A percentile compares a stretch with the other conserved stretches of the same genome.
Conservation (phyloP, 345 rosid genomes). For the Crucihimalaya himalaica region DNA sequence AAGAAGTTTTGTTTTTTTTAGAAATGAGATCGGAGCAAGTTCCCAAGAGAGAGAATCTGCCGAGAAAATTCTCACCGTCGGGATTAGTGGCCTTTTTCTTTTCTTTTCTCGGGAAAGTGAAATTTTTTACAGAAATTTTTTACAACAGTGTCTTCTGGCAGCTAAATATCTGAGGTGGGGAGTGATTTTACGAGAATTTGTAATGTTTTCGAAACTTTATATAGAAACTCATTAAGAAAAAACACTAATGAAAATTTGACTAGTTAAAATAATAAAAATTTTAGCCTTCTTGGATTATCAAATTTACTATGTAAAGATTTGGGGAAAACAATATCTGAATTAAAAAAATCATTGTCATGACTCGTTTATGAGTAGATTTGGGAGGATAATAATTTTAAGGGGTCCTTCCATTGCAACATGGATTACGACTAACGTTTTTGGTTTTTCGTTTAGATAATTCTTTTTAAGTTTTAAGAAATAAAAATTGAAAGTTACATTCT, state of each 20-base stretch:
- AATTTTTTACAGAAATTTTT: not conserved
- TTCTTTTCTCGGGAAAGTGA: constrained; percentile 4
- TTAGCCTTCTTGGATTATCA: not conserved
- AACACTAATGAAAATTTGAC: not conserved
- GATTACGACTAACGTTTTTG: constrained; percentile 30
- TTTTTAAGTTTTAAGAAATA: too few relatives aligned
- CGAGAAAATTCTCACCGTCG: constrained; percentile 31
- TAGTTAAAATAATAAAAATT: not conserved
- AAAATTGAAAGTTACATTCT: not conserved
- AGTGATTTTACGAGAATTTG: constrained; percentile 18
- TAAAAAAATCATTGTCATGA: constrained; percentile 32
- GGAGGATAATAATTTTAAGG: not conserved
- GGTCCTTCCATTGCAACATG: constrained; percentile 27
- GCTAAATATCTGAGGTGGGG: constrained; percentile 16
- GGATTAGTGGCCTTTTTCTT: not conserved
- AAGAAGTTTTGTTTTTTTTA: not conserved
- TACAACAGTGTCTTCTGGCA: constrained; percentile 25
- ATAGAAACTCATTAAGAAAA: not conserved
- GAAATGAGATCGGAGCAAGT: constrained; percentile 2
- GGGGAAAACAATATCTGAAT: not conserved
- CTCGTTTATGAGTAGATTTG: constrained; percentile 37
- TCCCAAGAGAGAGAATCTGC: constrained; percentile 31
- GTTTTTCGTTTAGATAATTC: not conserved
- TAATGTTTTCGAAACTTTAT: constrained; percentile 17
- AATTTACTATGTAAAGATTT: constrained; percentile 10